A percentile compares a stretch with the other conserved stretches of the same genome.
Conservation (phyloP, 208 protist species). For the Acanthamoeba sp. region DNA sequence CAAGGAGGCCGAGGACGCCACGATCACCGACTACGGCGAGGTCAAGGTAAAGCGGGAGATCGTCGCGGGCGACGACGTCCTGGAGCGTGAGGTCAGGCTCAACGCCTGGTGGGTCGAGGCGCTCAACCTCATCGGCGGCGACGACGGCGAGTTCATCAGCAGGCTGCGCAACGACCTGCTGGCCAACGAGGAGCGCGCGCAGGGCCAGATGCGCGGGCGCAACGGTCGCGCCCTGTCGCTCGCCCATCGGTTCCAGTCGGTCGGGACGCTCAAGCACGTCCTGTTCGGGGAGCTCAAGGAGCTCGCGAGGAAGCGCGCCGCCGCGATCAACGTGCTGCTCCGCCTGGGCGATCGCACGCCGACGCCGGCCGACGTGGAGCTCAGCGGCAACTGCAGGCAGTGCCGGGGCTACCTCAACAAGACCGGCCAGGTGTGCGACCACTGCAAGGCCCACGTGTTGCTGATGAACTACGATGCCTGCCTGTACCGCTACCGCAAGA, state of each 20-base stretch:
- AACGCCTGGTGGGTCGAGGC: slow-evolving; percentile 56
- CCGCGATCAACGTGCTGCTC: background rate
- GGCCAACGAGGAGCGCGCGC: background rate
- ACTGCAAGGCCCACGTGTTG: slow-evolving; percentile 51
- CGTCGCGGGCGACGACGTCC: background rate
- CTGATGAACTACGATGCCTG: slow-evolving; percentile 46
- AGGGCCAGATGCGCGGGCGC: background rate
- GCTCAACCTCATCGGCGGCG: background rate
- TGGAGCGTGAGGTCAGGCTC: background rate
- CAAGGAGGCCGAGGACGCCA: slow-evolving; percentile 18
- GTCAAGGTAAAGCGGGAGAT: background rate
- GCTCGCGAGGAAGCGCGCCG: background rate
- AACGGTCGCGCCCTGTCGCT: background rate
- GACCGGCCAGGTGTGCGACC: slow-evolving; percentile 38
- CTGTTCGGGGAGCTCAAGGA: slow-evolving; percentile 2
- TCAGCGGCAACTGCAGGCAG: slow-evolving; percentile 49
- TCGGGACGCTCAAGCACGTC: background rate
- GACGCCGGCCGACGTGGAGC: slow-evolving; percentile 25
- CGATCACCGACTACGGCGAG: background rate
- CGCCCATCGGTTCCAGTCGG: background rate
- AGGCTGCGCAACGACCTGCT: background rate
- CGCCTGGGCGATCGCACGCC: background rate
- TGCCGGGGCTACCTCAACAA: slow-evolving; percentile 49
- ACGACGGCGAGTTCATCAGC: background rate
- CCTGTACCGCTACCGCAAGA: slow-evolving; percentile 45